Base-by-base conservation (phyloP, 805 yeast species). In the Lachancea cidri region DNA sequence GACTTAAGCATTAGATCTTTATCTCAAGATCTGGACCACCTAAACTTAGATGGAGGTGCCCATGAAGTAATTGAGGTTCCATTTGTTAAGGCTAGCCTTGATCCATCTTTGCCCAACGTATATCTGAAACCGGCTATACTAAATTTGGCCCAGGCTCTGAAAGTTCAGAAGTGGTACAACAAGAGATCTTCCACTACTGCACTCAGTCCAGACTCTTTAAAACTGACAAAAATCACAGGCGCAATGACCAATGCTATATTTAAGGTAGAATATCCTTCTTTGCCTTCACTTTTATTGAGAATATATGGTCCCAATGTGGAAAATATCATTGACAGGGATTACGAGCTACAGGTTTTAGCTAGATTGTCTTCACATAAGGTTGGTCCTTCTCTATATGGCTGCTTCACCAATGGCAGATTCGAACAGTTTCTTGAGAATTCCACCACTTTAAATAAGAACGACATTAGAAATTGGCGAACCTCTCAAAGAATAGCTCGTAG, bases 191-290 rank as follows among this genome's bases (percentile, higher is more conserved):
- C 48, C 14, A 37, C 34, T 15, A 42, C 54, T 1, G 48, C 67
- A 49, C 39, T 71, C 15, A 48, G 67, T 6, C 60, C 73, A 15
- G 68, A 67, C 16, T 62, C 67, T 29, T 61, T 91, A 30, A 68
- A 64, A 17, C 61, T 89, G 16, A 70, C 65, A 31, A 73, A 96
- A 49, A 86, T 93, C 37, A 77, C 86, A 29, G 98, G 98, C 16
- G 98, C 98, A 0, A 72, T 93, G 60, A 93, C 98, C 16, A 93
- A 93, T 61, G 83, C 89, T 25, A 84, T 91, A 41, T 93, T 83
- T 61, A 79, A 79, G 54, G 75, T 93, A 3, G 81, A 75, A 53
- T 81, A 84, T 40, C 79, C 78, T 0, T 44, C 55, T 52, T 77
- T 71, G 50, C 89, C 83, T 17, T 66, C 79, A 8, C 66, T 93